Evolutionary conservation across 192 early-diverging fungal genomes (phyloP).

Genomic region (Backusella luteola): DNA sequence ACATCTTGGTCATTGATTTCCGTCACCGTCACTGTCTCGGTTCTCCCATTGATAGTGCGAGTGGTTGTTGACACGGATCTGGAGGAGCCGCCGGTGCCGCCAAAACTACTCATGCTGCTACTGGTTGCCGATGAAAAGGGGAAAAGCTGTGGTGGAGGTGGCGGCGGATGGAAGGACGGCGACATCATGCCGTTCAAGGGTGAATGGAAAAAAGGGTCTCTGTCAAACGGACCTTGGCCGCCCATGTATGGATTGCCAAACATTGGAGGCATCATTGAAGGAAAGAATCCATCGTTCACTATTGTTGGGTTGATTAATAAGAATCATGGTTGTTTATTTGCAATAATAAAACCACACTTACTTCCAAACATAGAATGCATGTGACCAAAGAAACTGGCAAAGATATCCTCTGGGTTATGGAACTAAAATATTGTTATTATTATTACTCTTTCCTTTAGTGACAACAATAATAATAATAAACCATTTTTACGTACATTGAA

Average conservation of each 20-base stretch:
- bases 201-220: background rate
- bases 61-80: slow-evolving; percentile 10
- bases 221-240: background rate
- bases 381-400: slow-evolving; percentile 11
- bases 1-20: slow-evolving; percentile 17
- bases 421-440: background rate
- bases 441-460: too few relatives aligned
- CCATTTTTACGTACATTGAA: slow-evolving; percentile 6
- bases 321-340: background rate
- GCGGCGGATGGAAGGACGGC: background rate
- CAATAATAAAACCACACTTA: background rate
- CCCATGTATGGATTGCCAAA: background rate
- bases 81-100: background rate
- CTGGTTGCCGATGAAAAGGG: background rate
- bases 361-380: slow-evolving; percentile 9
- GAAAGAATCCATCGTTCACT: background rate
- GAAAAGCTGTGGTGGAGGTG: background rate
- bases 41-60: slow-evolving; percentile 11
- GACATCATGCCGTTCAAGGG: background rate
- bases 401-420: slow-evolving; percentile 7
- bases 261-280: slow-evolving; percentile 3
- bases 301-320: background rate
- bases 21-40: slow-evolving; percentile 17
- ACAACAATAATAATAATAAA: background rate
- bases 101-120: background rate